These are phyloP conservation scores for Simplicillium aogashimaense DNA, from an alignment of 2,329 filamentous ascomycete species.

Conservation along the genomic window DNA sequence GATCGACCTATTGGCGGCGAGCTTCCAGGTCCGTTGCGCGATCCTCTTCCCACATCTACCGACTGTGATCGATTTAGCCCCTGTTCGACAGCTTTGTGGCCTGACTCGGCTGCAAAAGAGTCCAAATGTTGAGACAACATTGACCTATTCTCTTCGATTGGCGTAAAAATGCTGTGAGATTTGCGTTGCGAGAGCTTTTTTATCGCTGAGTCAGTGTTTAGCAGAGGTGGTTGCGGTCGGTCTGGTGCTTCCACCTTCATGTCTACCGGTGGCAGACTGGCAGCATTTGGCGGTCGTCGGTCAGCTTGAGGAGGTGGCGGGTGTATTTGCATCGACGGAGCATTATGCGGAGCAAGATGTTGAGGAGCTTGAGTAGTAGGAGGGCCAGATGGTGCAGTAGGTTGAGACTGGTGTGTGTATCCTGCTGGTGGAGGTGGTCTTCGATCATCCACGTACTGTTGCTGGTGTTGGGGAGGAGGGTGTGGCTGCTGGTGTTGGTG, in stretches of 20 bases:
- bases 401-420: constrained; percentile 50
- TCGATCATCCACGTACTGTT: constrained; percentile 67
- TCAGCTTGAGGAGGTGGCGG: constrained; percentile 48
- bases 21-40: constrained; percentile 38
- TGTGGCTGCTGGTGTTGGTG: constrained; percentile 25
- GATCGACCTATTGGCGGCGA: constrained; percentile 46
- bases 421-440: constrained; percentile 60
- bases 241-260: constrained; percentile 38
- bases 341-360: constrained; percentile 35
- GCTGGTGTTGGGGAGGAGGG: constrained; percentile 43
- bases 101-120: constrained; percentile 47
- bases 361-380: constrained; percentile 23
- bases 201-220: constrained; percentile 42
- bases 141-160: constrained; percentile 86
- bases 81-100: constrained; percentile 14
- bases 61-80: constrained; percentile 46
- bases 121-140: constrained; percentile 77
- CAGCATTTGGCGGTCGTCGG: constrained; percentile 38
- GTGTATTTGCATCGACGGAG: constrained; percentile 38
- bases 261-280: constrained; percentile 41
- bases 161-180: constrained; percentile 90
- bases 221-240: constrained; percentile 31
- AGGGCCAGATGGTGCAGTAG: constrained; percentile 35
- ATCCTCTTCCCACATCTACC: constrained; percentile 49
- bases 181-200: constrained; percentile 65